These are phyloP conservation scores for Rubroshorea leprosula DNA, from an alignment of 345 rosid species.

Conservation along the genomic window DNA sequence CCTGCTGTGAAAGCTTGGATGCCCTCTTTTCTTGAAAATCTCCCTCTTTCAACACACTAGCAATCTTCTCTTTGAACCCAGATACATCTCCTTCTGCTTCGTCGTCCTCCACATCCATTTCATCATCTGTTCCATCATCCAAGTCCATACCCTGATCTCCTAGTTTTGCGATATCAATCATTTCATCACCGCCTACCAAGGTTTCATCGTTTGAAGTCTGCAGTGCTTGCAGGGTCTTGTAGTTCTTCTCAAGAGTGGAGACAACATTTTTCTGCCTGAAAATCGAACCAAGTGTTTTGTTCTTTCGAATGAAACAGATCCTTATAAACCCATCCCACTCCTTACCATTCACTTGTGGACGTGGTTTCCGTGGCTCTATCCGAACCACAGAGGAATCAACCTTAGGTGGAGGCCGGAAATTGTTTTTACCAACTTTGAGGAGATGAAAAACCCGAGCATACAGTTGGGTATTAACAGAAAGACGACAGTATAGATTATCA, in stretches of 20 bases:
- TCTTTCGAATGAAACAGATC: slow-evolving; percentile 83
- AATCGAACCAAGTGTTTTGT: slow-evolving; percentile 78
- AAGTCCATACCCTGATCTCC: slow-evolving; percentile 47
- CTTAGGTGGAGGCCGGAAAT: slow-evolving; percentile 91
- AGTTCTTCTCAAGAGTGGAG: slow-evolving; percentile 68
- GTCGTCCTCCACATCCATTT: slow-evolving; percentile 45
- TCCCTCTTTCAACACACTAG: slow-evolving; percentile 59
- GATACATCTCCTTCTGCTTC: slow-evolving; percentile 40
- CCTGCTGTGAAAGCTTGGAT: slow-evolving; percentile 68
- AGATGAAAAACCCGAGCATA: slow-evolving; percentile 83
- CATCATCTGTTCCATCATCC: slow-evolving; percentile 39
- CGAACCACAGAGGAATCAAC: slow-evolving; percentile 95
- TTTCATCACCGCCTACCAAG: slow-evolving; percentile 9
- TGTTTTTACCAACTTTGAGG: slow-evolving; percentile 91
- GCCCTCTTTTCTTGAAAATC: slow-evolving; percentile 71
- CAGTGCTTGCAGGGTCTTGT: slow-evolving; percentile 67
- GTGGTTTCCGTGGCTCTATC: slow-evolving; percentile 76
- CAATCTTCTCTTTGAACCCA: slow-evolving; percentile 65
- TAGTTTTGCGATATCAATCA: slow-evolving; percentile 20
- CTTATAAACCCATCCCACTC: slow-evolving; percentile 91
- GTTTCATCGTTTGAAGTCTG: slow-evolving; percentile 27
- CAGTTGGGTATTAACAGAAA: slow-evolving; percentile 77
- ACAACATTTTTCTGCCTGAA: slow-evolving; percentile 70
- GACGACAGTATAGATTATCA: slow-evolving; percentile 76
- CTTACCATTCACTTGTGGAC: slow-evolving; percentile 54